Percentiles rank a stretch among this genome's conserved stretches.
phyloP scores from a whole-genome alignment of 208 protist species.

The Porcisia hertigi region DNA sequence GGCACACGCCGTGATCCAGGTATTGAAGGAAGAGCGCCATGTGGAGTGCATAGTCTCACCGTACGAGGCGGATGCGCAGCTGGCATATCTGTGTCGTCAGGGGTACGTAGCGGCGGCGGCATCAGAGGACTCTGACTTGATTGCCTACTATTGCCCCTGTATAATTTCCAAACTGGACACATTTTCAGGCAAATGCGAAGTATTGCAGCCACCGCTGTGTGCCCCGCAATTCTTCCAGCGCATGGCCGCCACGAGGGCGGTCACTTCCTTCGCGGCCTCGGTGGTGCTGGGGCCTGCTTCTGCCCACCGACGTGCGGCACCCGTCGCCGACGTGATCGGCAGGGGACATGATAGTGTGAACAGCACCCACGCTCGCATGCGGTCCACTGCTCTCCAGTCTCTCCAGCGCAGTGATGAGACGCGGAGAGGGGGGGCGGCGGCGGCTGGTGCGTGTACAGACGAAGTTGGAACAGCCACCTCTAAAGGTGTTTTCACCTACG shows the following conservation, averaged over 20 bases:
- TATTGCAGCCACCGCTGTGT: slow-evolving; percentile 41
- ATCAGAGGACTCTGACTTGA: slow-evolving; percentile 98
- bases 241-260: slow-evolving; percentile 15
- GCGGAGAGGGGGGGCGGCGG: background rate
- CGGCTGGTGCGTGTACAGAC: background rate
- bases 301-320: background rate
- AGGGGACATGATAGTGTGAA: background rate
- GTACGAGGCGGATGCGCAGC: slow-evolving; percentile 99
- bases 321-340: background rate
- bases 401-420: background rate
- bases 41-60: slow-evolving; percentile 97
- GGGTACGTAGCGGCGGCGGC: slow-evolving; percentile 93
- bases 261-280: slow-evolving; percentile 1
- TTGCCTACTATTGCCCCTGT: slow-evolving; percentile 94
- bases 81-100: slow-evolving; percentile 93
- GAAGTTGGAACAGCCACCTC: background rate
- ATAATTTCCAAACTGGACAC: slow-evolving; percentile 80
- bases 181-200: slow-evolving; percentile 46
- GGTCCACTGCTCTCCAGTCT: slow-evolving; percentile 12
- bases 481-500: slow-evolving; percentile 48
- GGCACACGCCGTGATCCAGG: slow-evolving; percentile 72
- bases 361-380: slow-evolving; percentile 11
- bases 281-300: background rate
- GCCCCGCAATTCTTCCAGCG: slow-evolving; percentile 43
- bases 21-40: slow-evolving; percentile 59